Evolutionary conservation across 2,329 filamentous ascomycete species (phyloP), one percentile per base, ranked within the genome.

Genomic region (Sporothrix pseudoabietina): DNA sequence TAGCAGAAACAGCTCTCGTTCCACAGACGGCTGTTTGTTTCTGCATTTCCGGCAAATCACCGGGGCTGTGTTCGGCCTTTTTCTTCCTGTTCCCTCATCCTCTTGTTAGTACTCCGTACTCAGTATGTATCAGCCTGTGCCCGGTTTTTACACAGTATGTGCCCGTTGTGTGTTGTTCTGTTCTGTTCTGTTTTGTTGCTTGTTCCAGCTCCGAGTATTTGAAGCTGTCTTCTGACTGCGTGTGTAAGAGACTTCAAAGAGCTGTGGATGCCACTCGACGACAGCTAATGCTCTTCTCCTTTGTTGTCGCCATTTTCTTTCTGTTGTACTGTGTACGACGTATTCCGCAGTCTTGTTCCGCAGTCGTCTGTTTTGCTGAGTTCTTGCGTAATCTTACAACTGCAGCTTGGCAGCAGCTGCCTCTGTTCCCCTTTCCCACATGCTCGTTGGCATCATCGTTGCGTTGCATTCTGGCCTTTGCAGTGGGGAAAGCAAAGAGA

Each of bases 51-150:
- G 41, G 32, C 44, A 65, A 22, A 71, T 65, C 70, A 65, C 44
- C n/a, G 70, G 57, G 44, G 70, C 57, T 55, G 57, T 71, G 57
- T 55, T 54, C 41, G 30, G 44, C 55, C 16, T 4, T 52, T 63
- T 63, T 71, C 55, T 16, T 49, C 5, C 9, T 49, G 2, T 41
- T 39, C 39, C 35, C 16, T 70, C 39, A n/a, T 30, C 54, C 54
- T 49, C 9, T 71, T 26, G 9, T 26, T 10, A 26, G 6, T 30
- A 7, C 26, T 44, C 30, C 35, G n/a, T n/a, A n/a, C 26, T 26
- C 26, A 26, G 26, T 26, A 26, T 26, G 26, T 26, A 26, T 26
- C 26, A 26, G 26, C 26, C 32, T 44, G 44, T 70, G 26, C 52
- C 49, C 68, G 41, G 39, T 26, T 66, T 30, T 30, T 26, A 26